Evolutionary conservation across 2,329 filamentous ascomycete species (phyloP), one percentile per base, ranked within the genome.

Genomic region (Ophiostoma novo-ulmi): DNA sequence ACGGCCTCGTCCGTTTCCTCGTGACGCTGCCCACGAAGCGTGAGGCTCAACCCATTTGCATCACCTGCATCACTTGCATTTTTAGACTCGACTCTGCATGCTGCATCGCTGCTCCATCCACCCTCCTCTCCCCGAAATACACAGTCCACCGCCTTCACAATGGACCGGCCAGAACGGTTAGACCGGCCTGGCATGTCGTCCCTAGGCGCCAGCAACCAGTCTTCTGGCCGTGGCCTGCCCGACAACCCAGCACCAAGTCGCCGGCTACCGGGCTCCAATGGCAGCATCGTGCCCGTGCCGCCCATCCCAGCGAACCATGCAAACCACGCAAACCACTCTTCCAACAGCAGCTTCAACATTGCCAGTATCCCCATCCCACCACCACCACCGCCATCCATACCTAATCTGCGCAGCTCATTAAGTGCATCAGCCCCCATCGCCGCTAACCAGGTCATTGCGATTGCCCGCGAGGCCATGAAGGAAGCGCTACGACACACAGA

Each of bases 391-490:
- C 79, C 70, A 1, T 73, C 66, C 78, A 80, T 69, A 82, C 78
- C 78, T 5, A 81, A 81, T 52, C 81, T 81, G 22, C 83, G 84
- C 36, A 82, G 48, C 13, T 69, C 80, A 17, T 78, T 88, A 66
- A 83, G 85, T 14, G 79, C 84, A 20, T 81, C 81, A n/a, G 78
- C 80, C 17, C 82, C 85, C 69, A 82, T 89, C 77, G 85, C 88
- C 22, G 81, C 88, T 55, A 82, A 81, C 63, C 88, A 92, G 77
- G 88, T 92, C 73, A 86, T 92, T 69, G 82, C 82, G 70, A 82
- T 91, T 67, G 88, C 88, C 48, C 85, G 85, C 74, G 87, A 90
- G 75, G 88, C 88, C 64, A 90, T 92, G 85, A 85, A 85, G 73
- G 84, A 83, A 75, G 89, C 90, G 70, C 81, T 90, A 71, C 84